These are phyloP conservation scores for Coemansia sp. DNA, from an alignment of 192 early-diverging fungal genomes.

Conservation along the genomic window DNA sequence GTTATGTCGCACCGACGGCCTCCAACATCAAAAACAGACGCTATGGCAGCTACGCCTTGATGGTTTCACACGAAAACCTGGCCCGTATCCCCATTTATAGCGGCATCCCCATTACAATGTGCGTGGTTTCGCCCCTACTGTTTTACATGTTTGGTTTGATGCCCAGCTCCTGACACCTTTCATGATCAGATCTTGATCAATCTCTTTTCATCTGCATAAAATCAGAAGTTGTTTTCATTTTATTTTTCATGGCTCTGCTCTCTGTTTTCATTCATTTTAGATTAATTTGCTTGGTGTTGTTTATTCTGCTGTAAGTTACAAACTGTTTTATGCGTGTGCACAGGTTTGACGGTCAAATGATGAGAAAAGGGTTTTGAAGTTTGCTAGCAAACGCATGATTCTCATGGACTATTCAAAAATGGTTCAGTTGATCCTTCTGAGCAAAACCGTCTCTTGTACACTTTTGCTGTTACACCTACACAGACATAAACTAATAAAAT, in stretches of 20 bases:
- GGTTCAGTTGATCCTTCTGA: conserved; percentile 46
- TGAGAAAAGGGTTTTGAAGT: conserved; percentile 20
- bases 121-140: conserved; percentile 19
- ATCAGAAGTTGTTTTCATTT: not conserved
- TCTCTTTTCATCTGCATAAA: not conserved
- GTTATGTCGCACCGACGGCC: conserved; percentile 17
- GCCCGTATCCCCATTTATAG: conserved; percentile 51
- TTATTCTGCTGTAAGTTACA: not conserved
- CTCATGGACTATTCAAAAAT: conserved; percentile 17
- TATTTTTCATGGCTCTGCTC: not conserved
- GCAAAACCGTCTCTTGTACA: not conserved
- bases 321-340: not conserved
- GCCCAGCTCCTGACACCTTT: conserved; percentile 4
- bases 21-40: conserved; percentile 18
- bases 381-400: conserved; percentile 25
- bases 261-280: not conserved
- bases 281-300: not conserved
- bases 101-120: conserved; percentile 36
- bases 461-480: not conserved
- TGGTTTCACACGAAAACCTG: conserved; percentile 46
- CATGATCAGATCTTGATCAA: not conserved
- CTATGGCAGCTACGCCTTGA: conserved; percentile 46
- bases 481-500: too few relatives aligned
- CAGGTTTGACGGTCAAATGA: conserved; percentile 10
- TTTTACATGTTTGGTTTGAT: conserved; percentile 30